Base-by-base conservation (phyloP, 2,329 filamentous ascomycete genomes). In the Malbranchea cinnamomea region DNA sequence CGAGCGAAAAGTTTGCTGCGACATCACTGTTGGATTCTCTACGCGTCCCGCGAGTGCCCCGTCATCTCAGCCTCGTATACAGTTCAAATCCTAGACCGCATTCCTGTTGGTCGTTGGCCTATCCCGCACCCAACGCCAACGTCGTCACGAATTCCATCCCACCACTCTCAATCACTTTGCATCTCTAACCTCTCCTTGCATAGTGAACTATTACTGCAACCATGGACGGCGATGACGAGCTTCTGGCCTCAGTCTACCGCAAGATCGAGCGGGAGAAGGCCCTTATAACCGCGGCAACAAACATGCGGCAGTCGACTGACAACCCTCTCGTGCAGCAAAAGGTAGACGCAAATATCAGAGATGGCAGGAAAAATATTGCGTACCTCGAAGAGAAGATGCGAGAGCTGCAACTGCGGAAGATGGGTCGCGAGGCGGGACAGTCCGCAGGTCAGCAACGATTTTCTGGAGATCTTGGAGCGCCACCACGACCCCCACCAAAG, bases 241-340 rank as follows among this genome's bases (percentile, higher is more conserved):
- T 71, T 41, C 67, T 74, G 59, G 74, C 74, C 59, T 79, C 83
- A 57, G 84, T 98, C 62, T 74, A 79, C 62, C 79, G 77, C 65
- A 95, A 98, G 78, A 95, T 98, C 59, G 83, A 94, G 67, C 77
- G 87, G 55, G 89, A 98, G 62, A 87, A 85, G 67, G 80, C 78
- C 48, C 75, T 95, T 50, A 89, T 98, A 66, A 80, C 80, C 57
- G 87, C 83, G 48, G 87, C 87, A 44, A 89, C 82, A 60, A 74
- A 80, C 46, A 93, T 98, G 85, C 79, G 84, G 59, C 78, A 85
- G 60, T 85, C 89, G 56, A 94, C 87, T 45, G 82, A 83, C 63
- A 98, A 98, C 58, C 79, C 85, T 44, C 71, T 75, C 38, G 87
- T 95, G 41, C 78, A 84, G 50, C 85, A 85, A 46, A 74, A 83